phyloP scores from a whole-genome alignment of 371 early-diverging fungal species.

The Lichtheimia ornata region DNA sequence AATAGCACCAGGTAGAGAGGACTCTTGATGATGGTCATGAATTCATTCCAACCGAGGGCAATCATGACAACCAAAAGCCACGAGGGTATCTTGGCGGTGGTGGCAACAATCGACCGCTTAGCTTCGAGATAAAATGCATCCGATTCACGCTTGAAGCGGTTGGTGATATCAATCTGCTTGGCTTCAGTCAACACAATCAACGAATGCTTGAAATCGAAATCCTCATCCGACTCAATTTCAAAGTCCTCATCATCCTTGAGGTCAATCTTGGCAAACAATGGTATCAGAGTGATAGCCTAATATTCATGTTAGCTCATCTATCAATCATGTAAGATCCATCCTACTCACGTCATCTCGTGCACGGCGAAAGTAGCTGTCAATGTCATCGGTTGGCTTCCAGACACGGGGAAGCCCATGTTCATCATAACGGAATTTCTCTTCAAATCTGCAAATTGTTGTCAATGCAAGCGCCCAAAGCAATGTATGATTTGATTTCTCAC shows the following conservation, averaged over 20 bases:
- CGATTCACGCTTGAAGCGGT: constrained; percentile 84
- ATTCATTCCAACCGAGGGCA: constrained; percentile 93
- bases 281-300: constrained; percentile 63
- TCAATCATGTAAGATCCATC: neutral
- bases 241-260: constrained; percentile 41
- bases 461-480: neutral
- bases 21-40: constrained; percentile 77
- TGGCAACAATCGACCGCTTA: constrained; percentile 89
- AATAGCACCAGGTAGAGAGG: constrained; percentile 78
- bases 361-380: constrained; percentile 79
- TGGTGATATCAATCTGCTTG: constrained; percentile 76
- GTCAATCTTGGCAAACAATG: constrained; percentile 65
- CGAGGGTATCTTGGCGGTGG: constrained; percentile 82
- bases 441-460: constrained; percentile 55
- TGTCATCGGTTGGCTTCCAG: constrained; percentile 94
- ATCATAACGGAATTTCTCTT: constrained; percentile 93
- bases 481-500: constrained; percentile 13
- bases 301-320: neutral
- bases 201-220: constrained; percentile 65
- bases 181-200: constrained; percentile 66
- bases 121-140: constrained; percentile 93
- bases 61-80: constrained; percentile 84
- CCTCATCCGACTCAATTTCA: constrained; percentile 45
- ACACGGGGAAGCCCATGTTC: constrained; percentile 90
- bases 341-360: constrained; percentile 65